Evolutionary conservation across 164 flowering plant species (phyloP), one percentile per base, ranked within the genome.

Genomic region (Dillenia turbinata): DNA sequence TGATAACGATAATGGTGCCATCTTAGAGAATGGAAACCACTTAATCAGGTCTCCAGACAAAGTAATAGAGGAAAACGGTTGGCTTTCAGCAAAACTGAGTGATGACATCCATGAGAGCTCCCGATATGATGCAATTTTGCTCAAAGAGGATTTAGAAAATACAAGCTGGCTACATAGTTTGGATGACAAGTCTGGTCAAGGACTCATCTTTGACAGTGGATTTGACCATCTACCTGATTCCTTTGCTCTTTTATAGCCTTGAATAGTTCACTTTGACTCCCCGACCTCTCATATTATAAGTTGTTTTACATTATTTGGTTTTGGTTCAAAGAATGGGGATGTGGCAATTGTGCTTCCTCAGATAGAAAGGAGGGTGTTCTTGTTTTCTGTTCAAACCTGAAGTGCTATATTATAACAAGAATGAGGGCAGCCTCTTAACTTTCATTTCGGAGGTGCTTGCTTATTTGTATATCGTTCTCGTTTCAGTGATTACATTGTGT

Each of bases 191-290:
- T 75, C 84, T 22, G 96, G 91, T 66, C 83, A 77, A 66, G 89
- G 79, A 22, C 69, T 76, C 45, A 70, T 87, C 54, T 94, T 89
- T 67, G 97, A 87, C 67, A 75, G 76, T 63, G 95, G 95, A 26
- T 87, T 87, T 65, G 97, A 90, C 73, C 73, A 68, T 24, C 79
- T 88, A 49, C 98, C 97, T 0, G 97, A 90, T 63, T 97, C 96
- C 13, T 93, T 93, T 56, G 86, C 79, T 52, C 84, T 78, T 48
- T 69, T 83, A 65, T 92, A 80, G 66, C 64, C 19, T 55, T 24
- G 40, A 33, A 6, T 33, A 33, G 40, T 33, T 33, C 40, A 33
- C 7, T 33, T 33, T 33, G 40, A 33, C 40, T 6, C 40, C 40
- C 33, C 33, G 5, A 3, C 33, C 26, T 3, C 26, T 2, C 5